These are phyloP conservation scores for Neofusicoccum umdonicola DNA, from an alignment of 2,329 filamentous ascomycete genomes.

Conservation along the genomic window DNA sequence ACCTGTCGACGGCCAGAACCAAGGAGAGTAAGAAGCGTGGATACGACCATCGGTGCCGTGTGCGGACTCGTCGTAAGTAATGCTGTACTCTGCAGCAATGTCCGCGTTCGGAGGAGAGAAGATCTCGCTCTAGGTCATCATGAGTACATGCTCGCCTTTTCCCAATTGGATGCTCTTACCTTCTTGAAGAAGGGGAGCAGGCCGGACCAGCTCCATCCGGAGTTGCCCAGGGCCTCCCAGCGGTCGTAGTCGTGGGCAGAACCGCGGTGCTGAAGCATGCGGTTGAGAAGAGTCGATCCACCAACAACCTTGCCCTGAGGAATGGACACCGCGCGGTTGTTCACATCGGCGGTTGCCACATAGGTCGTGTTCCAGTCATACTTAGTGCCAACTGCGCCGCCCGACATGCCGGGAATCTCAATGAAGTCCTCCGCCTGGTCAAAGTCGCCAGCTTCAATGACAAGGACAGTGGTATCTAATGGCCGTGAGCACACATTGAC, in stretches of 20 bases:
- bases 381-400: neutral
- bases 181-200: constrained; percentile 34
- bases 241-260: constrained; percentile 18
- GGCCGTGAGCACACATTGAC: neutral
- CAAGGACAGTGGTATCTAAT: constrained; percentile 19
- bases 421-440: constrained; percentile 33
- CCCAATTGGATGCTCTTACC: neutral
- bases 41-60: constrained; percentile 19
- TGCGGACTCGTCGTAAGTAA: constrained; percentile 17
- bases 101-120: constrained; percentile 19
- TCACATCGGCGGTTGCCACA: constrained; percentile 6
- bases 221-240: constrained; percentile 18
- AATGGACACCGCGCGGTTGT: neutral
- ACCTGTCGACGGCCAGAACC: constrained; percentile 7
- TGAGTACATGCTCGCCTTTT: neutral
- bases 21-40: constrained; percentile 2
- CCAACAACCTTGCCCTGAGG: constrained; percentile 9
- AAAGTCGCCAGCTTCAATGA: constrained; percentile 25
- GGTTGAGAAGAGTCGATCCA: constrained; percentile 35
- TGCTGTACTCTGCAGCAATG: neutral
- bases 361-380: constrained; percentile 6
- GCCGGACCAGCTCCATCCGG: constrained; percentile 29
- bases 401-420: neutral
- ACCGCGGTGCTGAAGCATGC: neutral
- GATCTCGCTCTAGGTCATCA: constrained; percentile 22